Evolutionary conservation across 2,329 filamentous ascomycete genomes (phyloP).

Genomic region (Claviceps digitariae): DNA sequence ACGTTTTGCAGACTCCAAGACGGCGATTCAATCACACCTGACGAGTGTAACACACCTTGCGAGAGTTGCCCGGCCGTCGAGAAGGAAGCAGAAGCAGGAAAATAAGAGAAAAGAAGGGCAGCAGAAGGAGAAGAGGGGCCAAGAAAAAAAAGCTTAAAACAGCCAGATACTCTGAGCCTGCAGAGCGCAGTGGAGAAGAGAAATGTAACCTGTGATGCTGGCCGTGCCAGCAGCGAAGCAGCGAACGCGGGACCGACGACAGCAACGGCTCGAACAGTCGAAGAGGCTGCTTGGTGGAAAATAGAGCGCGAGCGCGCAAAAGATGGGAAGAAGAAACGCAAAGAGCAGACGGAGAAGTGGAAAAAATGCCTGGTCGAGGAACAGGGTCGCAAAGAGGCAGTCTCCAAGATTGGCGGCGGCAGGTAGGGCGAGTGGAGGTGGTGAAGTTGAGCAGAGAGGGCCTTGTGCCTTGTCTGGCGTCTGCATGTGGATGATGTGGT

Average conservation of each 20-base stretch:
- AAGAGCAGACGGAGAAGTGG: neutral
- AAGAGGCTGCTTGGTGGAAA: neutral
- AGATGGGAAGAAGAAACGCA: neutral
- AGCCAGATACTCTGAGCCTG: neutral
- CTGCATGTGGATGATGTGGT: neutral
- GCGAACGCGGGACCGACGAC: neutral
- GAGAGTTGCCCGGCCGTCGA: neutral
- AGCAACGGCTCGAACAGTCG: neutral
- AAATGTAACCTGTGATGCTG: neutral
- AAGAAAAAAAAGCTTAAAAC: neutral
- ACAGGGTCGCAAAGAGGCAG: neutral
- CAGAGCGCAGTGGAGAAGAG: conserved; percentile 1
- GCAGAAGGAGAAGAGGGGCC: neutral
- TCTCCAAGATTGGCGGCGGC: neutral
- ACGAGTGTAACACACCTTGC: neutral
- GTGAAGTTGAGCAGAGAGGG: neutral
- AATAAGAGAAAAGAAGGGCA: neutral
- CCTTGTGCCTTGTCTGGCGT: neutral
- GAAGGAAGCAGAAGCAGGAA: neutral
- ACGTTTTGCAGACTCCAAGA: neutral
- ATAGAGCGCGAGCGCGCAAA: neutral
- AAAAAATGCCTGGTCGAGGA: neutral
- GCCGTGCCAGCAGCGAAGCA: neutral
- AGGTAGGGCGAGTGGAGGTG: neutral
- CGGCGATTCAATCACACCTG: neutral